Base-by-base conservation (phyloP, 2,329 filamentous ascomycete genomes). In the Fusarium dlaminii region DNA sequence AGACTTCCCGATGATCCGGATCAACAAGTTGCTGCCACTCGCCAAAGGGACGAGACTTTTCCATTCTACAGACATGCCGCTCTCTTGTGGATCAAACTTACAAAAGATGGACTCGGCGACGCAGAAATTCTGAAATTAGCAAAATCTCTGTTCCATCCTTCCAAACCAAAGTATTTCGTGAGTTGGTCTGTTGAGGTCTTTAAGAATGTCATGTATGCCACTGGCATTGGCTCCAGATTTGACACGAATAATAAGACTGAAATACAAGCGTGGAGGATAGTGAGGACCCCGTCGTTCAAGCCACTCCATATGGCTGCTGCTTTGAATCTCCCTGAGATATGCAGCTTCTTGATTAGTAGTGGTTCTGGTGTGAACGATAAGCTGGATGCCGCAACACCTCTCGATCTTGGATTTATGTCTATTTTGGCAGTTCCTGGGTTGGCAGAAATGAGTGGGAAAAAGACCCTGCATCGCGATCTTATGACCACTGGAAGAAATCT, bases 281-380 rank as follows among this genome's bases (percentile, higher is more conserved):
- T 45, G 9, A 55, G 8, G 0, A 22, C 2, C 1, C 14, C 22
- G 3, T 30, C 39, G 2, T 68, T 61, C 8, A 9, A 32, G 4
- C 66, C 73, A 17, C 15, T 75, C 0, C 68, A 74, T 6, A 57
- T 74, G 46, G 72, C 68, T 27, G 15, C 73, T 18, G 55, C 62
- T 6, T 43, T 74, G 36, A 62, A 56, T 39, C 15, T 72, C 1
- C 58, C 49, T 1, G 68, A 75, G 18, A 52, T 75, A 13, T 74
- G 68, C 29, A 5, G 6, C 1, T 66, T 48, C 7, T 48, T 75
- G 7, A 40, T 66, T 1, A 0, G 30, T 0, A 27, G 17, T 5
- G 46, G 29, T 10, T 39, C 39, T 1, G 24, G 12, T 7, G 36
- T 32, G 20, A 54, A 63, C 5, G 0, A 30, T 1, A 51, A 24